Base-by-base conservation (phyloP, 345 rosid species). In the Syzygium grande region DNA sequence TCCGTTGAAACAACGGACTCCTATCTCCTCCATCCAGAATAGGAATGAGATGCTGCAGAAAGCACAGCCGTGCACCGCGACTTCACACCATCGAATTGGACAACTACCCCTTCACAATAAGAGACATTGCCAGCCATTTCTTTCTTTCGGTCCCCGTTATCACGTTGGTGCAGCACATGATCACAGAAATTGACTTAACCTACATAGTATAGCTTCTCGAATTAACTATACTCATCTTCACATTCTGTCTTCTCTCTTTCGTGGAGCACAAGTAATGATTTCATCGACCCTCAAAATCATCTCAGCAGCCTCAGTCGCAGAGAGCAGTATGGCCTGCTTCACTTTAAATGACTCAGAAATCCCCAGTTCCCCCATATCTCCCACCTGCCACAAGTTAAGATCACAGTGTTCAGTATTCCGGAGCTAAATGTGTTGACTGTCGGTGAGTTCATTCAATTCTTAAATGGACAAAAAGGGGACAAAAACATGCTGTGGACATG, bases 301-400 rank as follows among this genome's bases (percentile, higher is more conserved):
- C 89, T 92, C 94, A 4, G 93, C 94, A 63, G 99, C 99, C 92
- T 97, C 99, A 13, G 99, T 97, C 58, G 99, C 99, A 8, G 99
- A 97, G 29, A 95, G 95, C 89, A 97, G 84, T 84, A 96, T 92
- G 43, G 99, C 99, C 89, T 96, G 99, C 94, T 97, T 97, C 73
- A 97, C 99, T 92, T 96, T 98, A 92, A 96, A 98, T 43, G 99
- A 88, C 92, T 98, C 99, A 34, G 92, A 95, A 89, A 96, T 95
- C 78, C 99, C 99, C 83, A 88, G 91, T 92, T 93, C 94, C 38
- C 93, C 94, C 99, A 96, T 95, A 89, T 95, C 93, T 87, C 99
- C 99, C 3, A 95, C 96, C 99, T 98, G 94, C 85, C 55, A 6
- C 49, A 46, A 27, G 23, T 38, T 73, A 38, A 38, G 83, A 19